Conservation (phyloP, 768 basidiomycete genomes). For the Boletus rex-veris region DNA sequence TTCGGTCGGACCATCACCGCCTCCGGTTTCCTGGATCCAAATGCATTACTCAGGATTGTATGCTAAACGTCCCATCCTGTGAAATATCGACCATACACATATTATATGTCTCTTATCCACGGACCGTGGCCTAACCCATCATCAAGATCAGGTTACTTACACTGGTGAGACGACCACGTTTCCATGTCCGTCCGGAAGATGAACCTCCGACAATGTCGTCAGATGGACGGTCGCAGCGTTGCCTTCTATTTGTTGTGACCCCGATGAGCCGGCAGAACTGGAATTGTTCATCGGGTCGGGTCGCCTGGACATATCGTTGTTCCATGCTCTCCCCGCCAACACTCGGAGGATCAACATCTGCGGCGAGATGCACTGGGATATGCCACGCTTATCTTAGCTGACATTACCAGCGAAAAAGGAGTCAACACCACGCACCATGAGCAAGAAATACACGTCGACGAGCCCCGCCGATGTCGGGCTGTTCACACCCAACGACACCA, state of each 20-base stretch:
- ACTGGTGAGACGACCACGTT: background rate
- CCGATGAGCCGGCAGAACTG: background rate
- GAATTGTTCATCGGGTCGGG: constrained; percentile 10
- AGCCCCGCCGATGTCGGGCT: constrained; percentile 8
- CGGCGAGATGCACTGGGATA: constrained; percentile 26
- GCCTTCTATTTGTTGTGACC: background rate
- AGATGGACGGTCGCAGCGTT: background rate
- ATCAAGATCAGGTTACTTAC: background rate
- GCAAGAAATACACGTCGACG: constrained; percentile 9
- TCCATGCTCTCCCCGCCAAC: constrained; percentile 12
- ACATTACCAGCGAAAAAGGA: too few species aligned
- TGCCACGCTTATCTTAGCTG: too few species aligned
- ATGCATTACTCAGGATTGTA: too few species aligned
- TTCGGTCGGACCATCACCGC: too few species aligned
- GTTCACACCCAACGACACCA: constrained; percentile 14
- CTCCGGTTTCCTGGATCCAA: too few species aligned
- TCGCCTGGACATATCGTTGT: background rate
- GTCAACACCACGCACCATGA: constrained; percentile 17
- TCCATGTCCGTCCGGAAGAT: background rate
- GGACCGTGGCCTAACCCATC: too few species aligned
- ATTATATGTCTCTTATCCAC: too few species aligned
- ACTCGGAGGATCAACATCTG: constrained; percentile 27
- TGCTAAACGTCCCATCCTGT: too few species aligned
- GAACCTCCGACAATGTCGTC: background rate
- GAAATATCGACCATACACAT: too few species aligned